These are phyloP conservation scores for Trypanosomatidae sp. DNA, from an alignment of 208 protist genomes.

Conservation along the genomic window DNA sequence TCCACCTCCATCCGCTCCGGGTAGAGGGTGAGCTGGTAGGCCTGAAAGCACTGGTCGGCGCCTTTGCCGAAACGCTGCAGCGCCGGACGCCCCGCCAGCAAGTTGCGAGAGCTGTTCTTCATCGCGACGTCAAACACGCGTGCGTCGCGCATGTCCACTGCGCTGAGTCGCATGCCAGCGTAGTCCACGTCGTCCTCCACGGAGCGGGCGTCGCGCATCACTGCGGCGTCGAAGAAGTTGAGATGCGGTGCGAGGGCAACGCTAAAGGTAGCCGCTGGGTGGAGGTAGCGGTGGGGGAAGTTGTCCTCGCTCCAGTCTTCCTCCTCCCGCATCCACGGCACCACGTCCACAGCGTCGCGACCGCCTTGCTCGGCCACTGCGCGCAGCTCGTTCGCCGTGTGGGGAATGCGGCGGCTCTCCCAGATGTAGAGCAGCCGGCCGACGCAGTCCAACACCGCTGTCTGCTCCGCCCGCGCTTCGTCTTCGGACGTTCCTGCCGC, in stretches of 20 bases:
- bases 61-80: constrained; percentile 64
- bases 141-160: constrained; percentile 55
- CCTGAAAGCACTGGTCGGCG: constrained; percentile 53
- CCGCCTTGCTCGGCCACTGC: constrained; percentile 6
- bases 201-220: constrained; percentile 49
- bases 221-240: constrained; percentile 43
- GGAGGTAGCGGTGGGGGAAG: constrained; percentile 81
- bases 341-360: too few species aligned
- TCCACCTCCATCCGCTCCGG: constrained; percentile 55
- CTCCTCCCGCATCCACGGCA: too few species aligned
- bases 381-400: constrained; percentile 42
- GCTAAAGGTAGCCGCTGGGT: constrained; percentile 67
- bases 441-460: constrained; percentile 54
- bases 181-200: constrained; percentile 61
- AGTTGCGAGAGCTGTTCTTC: constrained; percentile 67
- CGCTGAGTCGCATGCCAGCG: constrained; percentile 67
- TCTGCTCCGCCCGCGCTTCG: constrained; percentile 8
- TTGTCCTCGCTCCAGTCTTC: constrained; percentile 78
- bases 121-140: constrained; percentile 81
- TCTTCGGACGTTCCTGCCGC: too few species aligned
- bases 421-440: constrained; percentile 69
- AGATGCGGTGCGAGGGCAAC: constrained; percentile 43
- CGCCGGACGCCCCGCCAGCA: constrained; percentile 60
- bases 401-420: constrained; percentile 74
- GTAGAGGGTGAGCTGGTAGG: constrained; percentile 80